Evolutionary conservation across 306 rosid species (phyloP), one percentile per base, ranked within the genome.

Genomic region (Notholithocarpus densiflorus): DNA sequence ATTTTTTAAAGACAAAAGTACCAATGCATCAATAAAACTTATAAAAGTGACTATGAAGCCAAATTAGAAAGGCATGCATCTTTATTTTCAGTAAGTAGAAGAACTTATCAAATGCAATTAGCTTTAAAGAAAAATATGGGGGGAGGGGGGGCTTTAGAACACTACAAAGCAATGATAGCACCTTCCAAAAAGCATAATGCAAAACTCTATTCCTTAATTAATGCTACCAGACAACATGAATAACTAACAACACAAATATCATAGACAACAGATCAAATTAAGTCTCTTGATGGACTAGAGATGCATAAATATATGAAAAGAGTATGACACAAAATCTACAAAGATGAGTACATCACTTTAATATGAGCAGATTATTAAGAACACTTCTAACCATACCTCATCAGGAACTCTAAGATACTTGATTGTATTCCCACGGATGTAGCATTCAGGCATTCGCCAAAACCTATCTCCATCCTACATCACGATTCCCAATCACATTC

Each of bases 361-460:
- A 34, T 7, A 32, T 66, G n/a, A 32, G 52, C 72, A 66, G 72
- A 66, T 32, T 19, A 34, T n/a, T 34, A 66, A 66, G 19, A 72
- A n/a, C 21, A 9, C 3, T 17, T 17, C 2, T 27, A 65, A 24
- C 24, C 86, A 72, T 73, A 95, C 99, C 98, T 95, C 99, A 83
- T 95, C 99, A 55, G 99, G 99, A 83, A 95, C 99, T 68, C 99
- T 87, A 65, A 95, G 97, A 73, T 95, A 95, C 90, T 95, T 95
- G 56, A 95, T 95, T 0, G 99, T 95, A 77, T 95, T 95, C 21
- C 99, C 99, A 6, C 99, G 96, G 45, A 95, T 91, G 78, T 95
- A 95, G 84, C 98, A 95, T 81, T 95, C 99, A 4, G 98, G 98
- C 99, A 91, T 95, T 31, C 99, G 88, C 99, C 99, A 95, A 90